These are phyloP conservation scores for Annulohypoxylon bovei DNA, from an alignment of 495 filamentous ascomycete genomes.

Conservation along the genomic window DNA sequence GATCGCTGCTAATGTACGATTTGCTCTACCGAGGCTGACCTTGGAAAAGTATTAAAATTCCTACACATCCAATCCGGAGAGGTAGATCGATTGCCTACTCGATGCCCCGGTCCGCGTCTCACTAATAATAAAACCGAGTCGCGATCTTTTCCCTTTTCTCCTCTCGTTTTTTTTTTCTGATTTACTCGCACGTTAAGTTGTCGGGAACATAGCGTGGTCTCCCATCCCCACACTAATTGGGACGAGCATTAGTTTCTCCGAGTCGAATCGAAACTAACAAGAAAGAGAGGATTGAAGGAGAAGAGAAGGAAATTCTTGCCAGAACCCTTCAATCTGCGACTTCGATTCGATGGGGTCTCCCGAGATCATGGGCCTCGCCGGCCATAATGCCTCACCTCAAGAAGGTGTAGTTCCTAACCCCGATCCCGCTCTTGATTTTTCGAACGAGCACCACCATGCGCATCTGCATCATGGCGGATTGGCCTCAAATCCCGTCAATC, in stretches of 20 bases:
- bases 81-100: slow-evolving; percentile 24
- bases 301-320: slow-evolving; percentile 8
- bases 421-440: slow-evolving; percentile 55
- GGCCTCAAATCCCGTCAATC: slow-evolving; percentile 54
- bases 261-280: slow-evolving; percentile 13
- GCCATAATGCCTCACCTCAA: slow-evolving; percentile 34
- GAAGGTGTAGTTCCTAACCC: slow-evolving; percentile 28
- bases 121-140: slow-evolving; percentile 19
- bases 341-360: slow-evolving; percentile 34
- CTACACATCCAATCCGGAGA: slow-evolving; percentile 23
- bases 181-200: slow-evolving; percentile 24
- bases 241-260: slow-evolving; percentile 29
- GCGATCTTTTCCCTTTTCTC: slow-evolving; percentile 11
- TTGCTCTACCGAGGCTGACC: slow-evolving; percentile 39
- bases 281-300: slow-evolving; percentile 3
- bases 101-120: slow-evolving; percentile 21
- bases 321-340: neutral
- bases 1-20: slow-evolving; percentile 27
- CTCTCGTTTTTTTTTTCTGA: slow-evolving; percentile 6
- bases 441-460: slow-evolving; percentile 60
- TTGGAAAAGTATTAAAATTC: slow-evolving; percentile 43
- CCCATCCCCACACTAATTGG: slow-evolving; percentile 24
- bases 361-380: slow-evolving; percentile 32
- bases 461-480: slow-evolving; percentile 61
- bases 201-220: slow-evolving; percentile 26